phyloP scores from a whole-genome alignment of 2,329 filamentous ascomycete genomes.

The Stachybotrys echinatus region DNA sequence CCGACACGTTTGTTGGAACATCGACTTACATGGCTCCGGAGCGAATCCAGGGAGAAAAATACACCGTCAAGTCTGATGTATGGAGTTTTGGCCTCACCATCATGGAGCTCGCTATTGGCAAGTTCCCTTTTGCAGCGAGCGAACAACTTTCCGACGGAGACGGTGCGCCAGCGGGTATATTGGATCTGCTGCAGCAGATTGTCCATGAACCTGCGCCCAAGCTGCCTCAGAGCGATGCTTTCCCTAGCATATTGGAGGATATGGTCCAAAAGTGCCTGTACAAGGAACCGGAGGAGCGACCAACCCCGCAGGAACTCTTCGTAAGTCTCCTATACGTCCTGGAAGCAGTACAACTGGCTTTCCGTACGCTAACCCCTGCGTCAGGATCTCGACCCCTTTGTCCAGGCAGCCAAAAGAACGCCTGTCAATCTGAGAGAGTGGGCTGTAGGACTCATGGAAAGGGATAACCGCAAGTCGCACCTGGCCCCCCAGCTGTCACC shows the following conservation, averaged over 20 bases:
- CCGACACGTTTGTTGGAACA: constrained; percentile 96
- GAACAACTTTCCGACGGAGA: constrained; percentile 67
- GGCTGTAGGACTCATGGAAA: constrained; percentile 91
- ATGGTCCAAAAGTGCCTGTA: constrained; percentile 95
- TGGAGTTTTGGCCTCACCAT: constrained; percentile 96
- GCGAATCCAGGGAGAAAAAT: constrained; percentile 92
- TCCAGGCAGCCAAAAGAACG: constrained; percentile 93
- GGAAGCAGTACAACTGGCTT: background rate
- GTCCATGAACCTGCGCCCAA: constrained; percentile 92
- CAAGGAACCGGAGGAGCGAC: constrained; percentile 83
- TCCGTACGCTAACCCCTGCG: constrained; percentile 3
- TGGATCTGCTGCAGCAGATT: constrained; percentile 94
- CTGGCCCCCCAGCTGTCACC: constrained; percentile 76
- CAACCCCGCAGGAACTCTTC: constrained; percentile 89
- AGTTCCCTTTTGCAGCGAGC: constrained; percentile 85
- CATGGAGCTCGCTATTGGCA: constrained; percentile 96
- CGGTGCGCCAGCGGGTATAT: constrained; percentile 84
- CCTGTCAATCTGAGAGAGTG: constrained; percentile 91
- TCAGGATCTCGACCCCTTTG: constrained; percentile 86
- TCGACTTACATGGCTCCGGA: constrained; percentile 99
- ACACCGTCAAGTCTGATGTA: constrained; percentile 97
- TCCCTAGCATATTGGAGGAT: constrained; percentile 89
- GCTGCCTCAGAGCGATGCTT: constrained; percentile 94
- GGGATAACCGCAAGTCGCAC: constrained; percentile 92
- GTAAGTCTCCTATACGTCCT: constrained; percentile 46